Percentiles rank a stretch among this genome's conserved stretches.
These are phyloP conservation scores for Metarhizium brunneum DNA, from an alignment of 2,329 filamentous ascomycete genomes.

Conservation along the genomic window DNA sequence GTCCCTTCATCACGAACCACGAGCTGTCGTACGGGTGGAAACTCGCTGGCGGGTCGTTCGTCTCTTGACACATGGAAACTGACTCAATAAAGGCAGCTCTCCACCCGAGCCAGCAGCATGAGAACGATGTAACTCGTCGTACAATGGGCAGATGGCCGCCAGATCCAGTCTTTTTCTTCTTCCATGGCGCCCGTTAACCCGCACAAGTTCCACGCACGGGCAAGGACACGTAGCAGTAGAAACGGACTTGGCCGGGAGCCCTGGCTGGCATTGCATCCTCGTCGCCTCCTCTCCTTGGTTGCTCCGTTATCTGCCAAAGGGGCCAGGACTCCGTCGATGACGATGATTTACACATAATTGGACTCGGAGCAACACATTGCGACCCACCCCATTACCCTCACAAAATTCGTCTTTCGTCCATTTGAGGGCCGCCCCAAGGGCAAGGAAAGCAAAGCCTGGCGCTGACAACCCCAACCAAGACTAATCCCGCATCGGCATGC, in stretches of 20 bases:
- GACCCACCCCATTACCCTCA: constrained; percentile 3
- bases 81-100: constrained; percentile 3
- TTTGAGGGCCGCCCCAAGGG: not conserved
- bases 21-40: not conserved
- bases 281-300: not conserved
- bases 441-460: not conserved
- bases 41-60: not conserved
- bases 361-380: not conserved
- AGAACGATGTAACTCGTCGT: not conserved
- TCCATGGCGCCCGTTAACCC: not conserved
- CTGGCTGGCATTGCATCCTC: not conserved
- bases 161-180: not conserved
- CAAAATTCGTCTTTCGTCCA: constrained; percentile 1
- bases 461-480: not conserved
- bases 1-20: not conserved
- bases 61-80: constrained; percentile 12
- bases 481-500: not conserved
- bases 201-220: not conserved
- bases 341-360: not conserved
- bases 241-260: not conserved
- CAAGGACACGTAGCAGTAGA: not conserved
- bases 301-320: not conserved
- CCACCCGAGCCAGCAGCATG: not conserved
- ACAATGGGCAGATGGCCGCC: not conserved
- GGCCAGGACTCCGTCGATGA: not conserved